phyloP scores from a whole-genome alignment of 208 protist species.

The Crithidia brevicula region DNA sequence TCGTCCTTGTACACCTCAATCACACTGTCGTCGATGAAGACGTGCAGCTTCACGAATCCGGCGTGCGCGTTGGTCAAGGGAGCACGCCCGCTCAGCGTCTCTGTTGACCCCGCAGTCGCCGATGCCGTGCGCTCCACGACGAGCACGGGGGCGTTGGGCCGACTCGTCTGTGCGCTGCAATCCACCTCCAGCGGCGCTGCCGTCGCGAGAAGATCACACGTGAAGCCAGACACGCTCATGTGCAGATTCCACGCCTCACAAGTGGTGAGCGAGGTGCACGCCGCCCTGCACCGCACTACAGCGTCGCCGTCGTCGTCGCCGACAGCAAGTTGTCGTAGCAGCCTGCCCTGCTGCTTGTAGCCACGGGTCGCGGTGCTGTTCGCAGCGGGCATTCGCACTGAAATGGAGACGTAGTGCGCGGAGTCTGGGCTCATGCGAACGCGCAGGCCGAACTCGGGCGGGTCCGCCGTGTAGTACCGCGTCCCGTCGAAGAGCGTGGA shows the following conservation, averaged over 20 bases:
- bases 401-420: constrained; percentile 12
- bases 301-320: constrained; percentile 17
- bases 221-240: constrained; percentile 11
- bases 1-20: constrained; percentile 44
- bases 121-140: not conserved
- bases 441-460: constrained; percentile 16
- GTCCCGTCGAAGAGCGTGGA: constrained; percentile 11
- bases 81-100: constrained; percentile 10
- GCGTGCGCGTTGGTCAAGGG: not conserved
- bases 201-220: constrained; percentile 16
- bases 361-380: constrained; percentile 19
- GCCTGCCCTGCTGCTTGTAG: constrained; percentile 16
- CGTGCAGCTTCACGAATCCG: constrained; percentile 14
- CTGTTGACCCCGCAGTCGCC: not conserved
- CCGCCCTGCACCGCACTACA: constrained; percentile 9
- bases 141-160: constrained; percentile 25
- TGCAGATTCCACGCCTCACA: constrained; percentile 30
- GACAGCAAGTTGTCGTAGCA: constrained; percentile 9
- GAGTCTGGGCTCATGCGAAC: constrained; percentile 15
- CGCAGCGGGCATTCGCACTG: constrained; percentile 25
- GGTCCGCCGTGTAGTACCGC: not conserved
- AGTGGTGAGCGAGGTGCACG: constrained; percentile 7
- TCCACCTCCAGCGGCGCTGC: constrained; percentile 1
- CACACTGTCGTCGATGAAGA: constrained; percentile 33
- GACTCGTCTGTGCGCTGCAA: constrained; percentile 24